phyloP scores from a whole-genome alignment of 345 rosid genomes.

The Passiflora organensis region DNA sequence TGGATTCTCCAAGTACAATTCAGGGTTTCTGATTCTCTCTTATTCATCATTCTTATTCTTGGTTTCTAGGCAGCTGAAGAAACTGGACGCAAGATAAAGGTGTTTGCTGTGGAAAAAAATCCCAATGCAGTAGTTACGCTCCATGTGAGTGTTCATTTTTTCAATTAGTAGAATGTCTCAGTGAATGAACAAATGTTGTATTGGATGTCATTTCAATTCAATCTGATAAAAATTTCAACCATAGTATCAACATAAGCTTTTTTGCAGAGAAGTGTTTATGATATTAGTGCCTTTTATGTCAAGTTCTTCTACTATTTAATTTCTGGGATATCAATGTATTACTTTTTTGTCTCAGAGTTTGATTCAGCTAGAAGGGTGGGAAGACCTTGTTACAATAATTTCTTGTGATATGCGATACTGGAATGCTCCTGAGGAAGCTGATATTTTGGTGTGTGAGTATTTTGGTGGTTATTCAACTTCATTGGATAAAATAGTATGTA shows the following conservation, averaged over 20 bases:
- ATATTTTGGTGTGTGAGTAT: conserved; percentile 61
- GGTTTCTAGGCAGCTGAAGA: conserved; percentile 84
- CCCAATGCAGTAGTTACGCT: conserved; percentile 98
- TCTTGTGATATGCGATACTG: conserved; percentile 96
- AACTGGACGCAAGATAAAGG: conserved; percentile 75
- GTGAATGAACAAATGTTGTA: no score
- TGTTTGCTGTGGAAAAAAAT: conserved; percentile 96
- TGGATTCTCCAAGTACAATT: conserved; percentile 17
- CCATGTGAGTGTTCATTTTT: conserved; percentile 54
- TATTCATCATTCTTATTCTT: conserved; percentile 14
- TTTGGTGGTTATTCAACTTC: background rate
- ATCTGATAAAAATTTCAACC: no score
- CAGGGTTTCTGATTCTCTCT: conserved; percentile 6
- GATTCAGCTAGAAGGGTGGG: conserved; percentile 94
- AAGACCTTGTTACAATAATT: conserved; percentile 68
- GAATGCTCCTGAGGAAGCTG: conserved; percentile 95
- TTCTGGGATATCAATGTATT: conserved; percentile 10
- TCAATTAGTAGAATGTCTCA: no score
- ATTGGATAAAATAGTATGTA: conserved; percentile 1
- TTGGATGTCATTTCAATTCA: background rate
- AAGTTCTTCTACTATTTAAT: conserved; percentile 8
- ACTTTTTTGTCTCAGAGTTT: conserved; percentile 53
- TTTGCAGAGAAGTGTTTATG: no score
- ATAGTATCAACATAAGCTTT: no score
- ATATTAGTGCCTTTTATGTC: background rate